Conservation (phyloP, 2,329 filamentous ascomycete species). For the Aspergillus uvarum region DNA sequence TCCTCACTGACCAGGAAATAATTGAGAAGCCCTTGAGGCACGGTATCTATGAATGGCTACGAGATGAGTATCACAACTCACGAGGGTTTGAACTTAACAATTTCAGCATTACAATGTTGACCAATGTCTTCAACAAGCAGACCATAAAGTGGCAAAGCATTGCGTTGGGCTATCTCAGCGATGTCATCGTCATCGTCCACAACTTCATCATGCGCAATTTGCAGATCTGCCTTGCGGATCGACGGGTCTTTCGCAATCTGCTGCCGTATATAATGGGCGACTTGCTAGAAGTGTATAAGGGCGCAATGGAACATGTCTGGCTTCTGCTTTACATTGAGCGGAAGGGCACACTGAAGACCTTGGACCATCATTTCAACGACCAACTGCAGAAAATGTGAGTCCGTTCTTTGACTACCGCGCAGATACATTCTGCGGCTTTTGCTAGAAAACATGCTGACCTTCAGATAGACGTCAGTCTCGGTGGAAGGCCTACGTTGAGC, state of each 20-base stretch:
- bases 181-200: slow-evolving; percentile 54
- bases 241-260: slow-evolving; percentile 45
- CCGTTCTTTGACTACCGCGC: not conserved
- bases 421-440: too few relatives aligned
- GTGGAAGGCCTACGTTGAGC: not conserved
- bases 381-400: slow-evolving; percentile 43
- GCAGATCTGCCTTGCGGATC: slow-evolving; percentile 45
- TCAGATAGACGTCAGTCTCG: not conserved
- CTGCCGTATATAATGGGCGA: slow-evolving; percentile 47
- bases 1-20: slow-evolving; percentile 15
- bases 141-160: slow-evolving; percentile 55
- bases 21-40: not conserved
- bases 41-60: slow-evolving; percentile 49
- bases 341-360: slow-evolving; percentile 47
- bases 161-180: slow-evolving; percentile 51
- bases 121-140: slow-evolving; percentile 53
- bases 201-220: slow-evolving; percentile 52
- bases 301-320: slow-evolving; percentile 49
- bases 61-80: slow-evolving; percentile 43
- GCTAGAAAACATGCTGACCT: not conserved
- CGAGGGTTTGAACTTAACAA: slow-evolving; percentile 58
- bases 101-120: slow-evolving; percentile 35
- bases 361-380: slow-evolving; percentile 54
- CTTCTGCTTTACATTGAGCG: slow-evolving; percentile 57
- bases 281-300: slow-evolving; percentile 48